phyloP scores from a whole-genome alignment of 2,329 filamentous ascomycete species.

The Pseudodiploospora longispora region DNA sequence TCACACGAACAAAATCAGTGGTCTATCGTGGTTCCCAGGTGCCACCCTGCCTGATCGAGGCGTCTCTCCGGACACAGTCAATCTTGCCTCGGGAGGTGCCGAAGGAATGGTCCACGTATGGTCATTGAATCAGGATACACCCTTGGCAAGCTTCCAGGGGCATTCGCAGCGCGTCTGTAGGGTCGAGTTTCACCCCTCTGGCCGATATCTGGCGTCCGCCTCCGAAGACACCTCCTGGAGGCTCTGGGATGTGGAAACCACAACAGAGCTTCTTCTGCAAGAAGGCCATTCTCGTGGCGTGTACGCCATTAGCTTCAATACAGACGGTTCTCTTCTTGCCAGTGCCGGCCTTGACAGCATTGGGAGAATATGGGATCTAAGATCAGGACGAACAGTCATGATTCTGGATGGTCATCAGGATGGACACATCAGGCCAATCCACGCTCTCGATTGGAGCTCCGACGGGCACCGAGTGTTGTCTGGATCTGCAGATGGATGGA shows the following conservation, averaged over 20 bases:
- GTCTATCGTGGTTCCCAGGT: slow-evolving; percentile 82
- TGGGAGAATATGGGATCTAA: slow-evolving; percentile 88
- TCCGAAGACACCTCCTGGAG: slow-evolving; percentile 97
- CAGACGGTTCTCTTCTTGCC: slow-evolving; percentile 81
- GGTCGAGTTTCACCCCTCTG: slow-evolving; percentile 90
- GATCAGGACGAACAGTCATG: slow-evolving; percentile 90
- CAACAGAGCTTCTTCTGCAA: slow-evolving; percentile 75
- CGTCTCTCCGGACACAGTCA: slow-evolving; percentile 66
- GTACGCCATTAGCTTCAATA: slow-evolving; percentile 82
- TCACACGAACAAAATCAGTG: slow-evolving; percentile 83
- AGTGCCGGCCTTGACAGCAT: slow-evolving; percentile 93
- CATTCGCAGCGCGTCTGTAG: slow-evolving; percentile 84
- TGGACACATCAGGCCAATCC: slow-evolving; percentile 80
- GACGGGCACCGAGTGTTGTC: slow-evolving; percentile 92
- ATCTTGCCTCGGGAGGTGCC: slow-evolving; percentile 83
- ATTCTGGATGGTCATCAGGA: slow-evolving; percentile 83
- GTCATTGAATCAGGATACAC: slow-evolving; percentile 81
- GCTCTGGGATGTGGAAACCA: slow-evolving; percentile 86
- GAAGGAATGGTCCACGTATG: slow-evolving; percentile 85
- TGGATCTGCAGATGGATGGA: slow-evolving; percentile 86
- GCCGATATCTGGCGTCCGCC: slow-evolving; percentile 81
- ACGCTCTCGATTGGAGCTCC: slow-evolving; percentile 83
- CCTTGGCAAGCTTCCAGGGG: slow-evolving; percentile 71
- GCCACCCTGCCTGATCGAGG: slow-evolving; percentile 64
- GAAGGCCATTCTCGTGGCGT: slow-evolving; percentile 94